These are phyloP conservation scores for Penicillium cataractarum DNA, from an alignment of 495 filamentous ascomycete genomes.

Conservation along the genomic window DNA sequence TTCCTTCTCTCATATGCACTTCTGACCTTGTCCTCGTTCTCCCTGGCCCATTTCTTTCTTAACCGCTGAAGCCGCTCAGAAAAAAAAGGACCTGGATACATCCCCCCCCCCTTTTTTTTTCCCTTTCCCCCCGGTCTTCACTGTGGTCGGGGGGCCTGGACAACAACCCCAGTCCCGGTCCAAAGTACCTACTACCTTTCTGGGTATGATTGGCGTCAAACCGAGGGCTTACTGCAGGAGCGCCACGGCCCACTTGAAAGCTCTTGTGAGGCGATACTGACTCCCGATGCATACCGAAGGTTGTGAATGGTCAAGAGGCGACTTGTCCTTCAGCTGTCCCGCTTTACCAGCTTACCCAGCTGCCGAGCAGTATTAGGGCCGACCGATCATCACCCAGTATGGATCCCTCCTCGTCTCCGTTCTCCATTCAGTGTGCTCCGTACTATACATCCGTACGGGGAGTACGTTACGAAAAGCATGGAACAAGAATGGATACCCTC, in stretches of 20 bases:
- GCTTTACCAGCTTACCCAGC: neutral
- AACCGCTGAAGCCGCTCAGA: slow-evolving; percentile 29
- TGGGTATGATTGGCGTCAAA: neutral
- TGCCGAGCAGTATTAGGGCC: neutral
- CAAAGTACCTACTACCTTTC: neutral
- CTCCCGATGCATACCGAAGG: neutral
- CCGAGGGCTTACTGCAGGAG: slow-evolving; percentile 6
- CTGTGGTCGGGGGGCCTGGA: neutral
- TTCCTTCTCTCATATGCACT: slow-evolving; percentile 17
- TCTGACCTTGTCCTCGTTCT: slow-evolving; percentile 1
- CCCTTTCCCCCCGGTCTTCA: neutral
- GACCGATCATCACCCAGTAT: slow-evolving; percentile 1
- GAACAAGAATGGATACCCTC: neutral
- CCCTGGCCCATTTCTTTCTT: slow-evolving; percentile 7
- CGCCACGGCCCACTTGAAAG: slow-evolving; percentile 6
- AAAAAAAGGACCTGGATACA: slow-evolving; percentile 8
- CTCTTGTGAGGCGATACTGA: neutral
- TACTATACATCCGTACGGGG: neutral
- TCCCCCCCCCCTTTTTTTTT: neutral
- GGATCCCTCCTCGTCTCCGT: neutral
- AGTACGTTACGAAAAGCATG: neutral
- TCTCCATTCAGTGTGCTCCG: neutral
- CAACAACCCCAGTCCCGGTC: neutral
- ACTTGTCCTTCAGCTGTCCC: neutral
- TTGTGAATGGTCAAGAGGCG: neutral